Conservation (phyloP, 345 rosid genomes). For the Trapa incisa region DNA sequence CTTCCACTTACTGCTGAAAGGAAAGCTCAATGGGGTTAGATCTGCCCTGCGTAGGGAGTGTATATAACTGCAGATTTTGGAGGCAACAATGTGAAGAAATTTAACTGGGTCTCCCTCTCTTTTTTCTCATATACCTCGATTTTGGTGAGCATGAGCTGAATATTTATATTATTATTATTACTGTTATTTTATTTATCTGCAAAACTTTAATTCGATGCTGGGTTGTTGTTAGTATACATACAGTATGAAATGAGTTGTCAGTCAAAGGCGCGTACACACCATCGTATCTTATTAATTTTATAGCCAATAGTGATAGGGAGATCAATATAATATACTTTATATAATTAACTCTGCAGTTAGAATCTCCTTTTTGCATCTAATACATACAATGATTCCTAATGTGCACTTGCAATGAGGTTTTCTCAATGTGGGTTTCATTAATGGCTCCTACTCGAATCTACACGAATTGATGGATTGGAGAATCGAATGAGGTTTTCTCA, state of each 20-base stretch:
- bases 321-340: too few species aligned
- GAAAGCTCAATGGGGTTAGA: not conserved
- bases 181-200: not conserved
- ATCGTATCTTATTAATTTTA: not conserved
- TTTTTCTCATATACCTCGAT: not conserved
- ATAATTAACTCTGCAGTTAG: not conserved
- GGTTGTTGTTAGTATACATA: not conserved
- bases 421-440: not conserved
- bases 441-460: not conserved
- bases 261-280: not conserved
- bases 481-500: not conserved
- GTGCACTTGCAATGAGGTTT: too few species aligned
- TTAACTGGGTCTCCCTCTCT: not conserved
- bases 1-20: not conserved
- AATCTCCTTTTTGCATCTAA: too few species aligned
- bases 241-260: conserved; percentile 9
- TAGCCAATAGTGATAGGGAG: too few species aligned
- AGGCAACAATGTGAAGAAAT: conserved; percentile 7
- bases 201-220: too few species aligned
- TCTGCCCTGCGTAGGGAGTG: not conserved
- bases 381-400: too few species aligned
- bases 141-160: not conserved
- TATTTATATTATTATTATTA: not conserved
- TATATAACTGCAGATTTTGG: conserved; percentile 3
- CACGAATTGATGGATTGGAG: not conserved